Percentiles rank a stretch among this genome's conserved stretches.
phyloP scores from a whole-genome alignment of 805 yeast genomes.

The Metschnikowia colocasiae region DNA sequence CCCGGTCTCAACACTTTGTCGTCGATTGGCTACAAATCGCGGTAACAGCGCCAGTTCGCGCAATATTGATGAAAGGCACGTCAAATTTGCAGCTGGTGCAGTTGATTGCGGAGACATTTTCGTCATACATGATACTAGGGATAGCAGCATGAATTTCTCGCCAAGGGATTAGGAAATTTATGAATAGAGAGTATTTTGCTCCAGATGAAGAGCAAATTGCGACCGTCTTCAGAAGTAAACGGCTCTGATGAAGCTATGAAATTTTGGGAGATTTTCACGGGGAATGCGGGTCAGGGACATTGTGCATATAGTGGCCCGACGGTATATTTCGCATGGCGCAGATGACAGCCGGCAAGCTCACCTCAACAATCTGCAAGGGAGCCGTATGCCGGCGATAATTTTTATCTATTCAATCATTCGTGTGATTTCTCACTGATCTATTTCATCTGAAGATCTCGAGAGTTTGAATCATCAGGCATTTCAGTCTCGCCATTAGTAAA shows the following conservation, averaged over 20 bases:
- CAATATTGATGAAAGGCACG: background rate
- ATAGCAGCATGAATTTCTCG: background rate
- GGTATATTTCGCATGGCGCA: too few relatives aligned
- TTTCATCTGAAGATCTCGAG: background rate
- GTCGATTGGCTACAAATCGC: background rate
- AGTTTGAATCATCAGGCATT: background rate
- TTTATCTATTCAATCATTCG: slow-evolving; percentile 3
- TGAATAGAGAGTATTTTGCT: too few relatives aligned
- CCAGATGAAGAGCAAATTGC: too few relatives aligned
- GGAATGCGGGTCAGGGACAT: background rate
- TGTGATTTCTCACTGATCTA: background rate
- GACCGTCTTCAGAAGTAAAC: too few relatives aligned
- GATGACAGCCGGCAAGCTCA: background rate
- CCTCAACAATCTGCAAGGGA: background rate
- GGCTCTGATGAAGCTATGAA: too few relatives aligned
- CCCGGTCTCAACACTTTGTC: background rate
- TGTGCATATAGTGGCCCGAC: too few relatives aligned
- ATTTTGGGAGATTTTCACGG: background rate
- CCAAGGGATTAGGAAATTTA: background rate
- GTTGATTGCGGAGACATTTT: background rate
- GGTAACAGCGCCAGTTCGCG: background rate
- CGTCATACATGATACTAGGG: background rate
- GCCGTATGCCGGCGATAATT: background rate
- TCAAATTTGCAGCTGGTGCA: slow-evolving; percentile 1
- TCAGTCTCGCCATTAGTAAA: too few relatives aligned